Percentiles rank a stretch among this genome's conserved stretches.
Evolutionary conservation across 2,329 filamentous ascomycete species (phyloP).

Genomic region (Alternaria consortialis): DNA sequence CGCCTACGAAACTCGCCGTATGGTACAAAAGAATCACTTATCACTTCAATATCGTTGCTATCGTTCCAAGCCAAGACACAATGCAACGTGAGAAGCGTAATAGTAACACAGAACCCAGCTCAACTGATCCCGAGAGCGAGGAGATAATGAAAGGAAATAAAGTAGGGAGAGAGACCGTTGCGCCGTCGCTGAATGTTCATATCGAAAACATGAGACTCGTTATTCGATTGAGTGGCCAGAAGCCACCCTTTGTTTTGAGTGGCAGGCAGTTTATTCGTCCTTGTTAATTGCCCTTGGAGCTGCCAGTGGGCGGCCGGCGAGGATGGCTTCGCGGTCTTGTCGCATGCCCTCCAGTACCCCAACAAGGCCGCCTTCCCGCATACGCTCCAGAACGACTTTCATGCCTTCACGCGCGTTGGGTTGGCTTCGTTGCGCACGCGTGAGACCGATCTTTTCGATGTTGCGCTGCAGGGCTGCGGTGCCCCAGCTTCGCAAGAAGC

Average conservation of each 20-base stretch:
- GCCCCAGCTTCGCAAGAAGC: constrained; percentile 70
- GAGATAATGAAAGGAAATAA: constrained; percentile 4
- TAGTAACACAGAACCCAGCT: constrained; percentile 34
- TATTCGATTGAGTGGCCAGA: not conserved
- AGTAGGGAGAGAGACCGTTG: constrained; percentile 32
- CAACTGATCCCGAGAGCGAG: constrained; percentile 16
- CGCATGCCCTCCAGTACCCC: constrained; percentile 76
- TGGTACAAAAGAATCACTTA: not conserved
- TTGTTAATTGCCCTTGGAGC: constrained; percentile 24
- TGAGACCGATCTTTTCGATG: constrained; percentile 80
- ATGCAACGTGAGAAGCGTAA: constrained; percentile 62
- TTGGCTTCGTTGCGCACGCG: constrained; percentile 79
- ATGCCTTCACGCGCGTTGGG: constrained; percentile 85
- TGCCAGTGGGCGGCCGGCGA: constrained; percentile 35
- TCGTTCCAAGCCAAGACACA: not conserved
- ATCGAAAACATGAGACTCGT: constrained; percentile 19
- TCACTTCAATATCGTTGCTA: not conserved
- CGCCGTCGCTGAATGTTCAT: constrained; percentile 45
- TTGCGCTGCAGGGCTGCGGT: constrained; percentile 77
- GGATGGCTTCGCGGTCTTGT: constrained; percentile 62
- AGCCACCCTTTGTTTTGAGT: not conserved
- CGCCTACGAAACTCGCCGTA: not conserved
- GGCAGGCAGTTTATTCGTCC: constrained; percentile 27
- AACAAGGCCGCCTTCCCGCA: constrained; percentile 72
- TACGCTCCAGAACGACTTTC: constrained; percentile 78